A percentile compares a stretch with the other conserved stretches of the same genome.
Conservation (phyloP, 345 rosid genomes). For the Geranium rotundifolium region DNA sequence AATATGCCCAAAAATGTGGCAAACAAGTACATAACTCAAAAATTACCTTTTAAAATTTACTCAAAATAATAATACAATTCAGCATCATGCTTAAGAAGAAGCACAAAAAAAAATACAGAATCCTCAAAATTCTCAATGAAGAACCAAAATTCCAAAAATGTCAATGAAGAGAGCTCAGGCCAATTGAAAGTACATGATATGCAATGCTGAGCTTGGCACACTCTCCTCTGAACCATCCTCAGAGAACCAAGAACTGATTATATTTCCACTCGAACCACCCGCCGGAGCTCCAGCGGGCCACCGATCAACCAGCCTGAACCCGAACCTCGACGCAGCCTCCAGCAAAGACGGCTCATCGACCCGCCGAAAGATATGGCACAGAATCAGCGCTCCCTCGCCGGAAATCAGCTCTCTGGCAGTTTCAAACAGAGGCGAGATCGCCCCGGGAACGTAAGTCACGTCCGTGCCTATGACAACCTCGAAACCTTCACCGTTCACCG, state of each 20-base stretch:
- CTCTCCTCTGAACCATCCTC: constrained; percentile 17
- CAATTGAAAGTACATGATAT: constrained; percentile 52
- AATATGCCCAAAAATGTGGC: too few relatives aligned
- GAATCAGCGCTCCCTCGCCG: constrained; percentile 29
- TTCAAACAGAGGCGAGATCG: constrained; percentile 54
- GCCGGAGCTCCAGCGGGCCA: constrained; percentile 36
- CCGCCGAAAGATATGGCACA: constrained; percentile 62
- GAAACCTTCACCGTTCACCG: constrained; percentile 36
- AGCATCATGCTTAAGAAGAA: too few relatives aligned
- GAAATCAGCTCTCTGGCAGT: constrained; percentile 61
- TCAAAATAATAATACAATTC: too few relatives aligned
- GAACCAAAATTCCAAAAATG: not conserved
- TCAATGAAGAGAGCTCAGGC: constrained; percentile 11
- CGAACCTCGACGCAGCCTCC: constrained; percentile 50
- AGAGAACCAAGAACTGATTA: constrained; percentile 47
- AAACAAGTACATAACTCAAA: too few relatives aligned
- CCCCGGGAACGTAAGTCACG: constrained; percentile 60
- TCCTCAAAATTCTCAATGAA: too few relatives aligned
- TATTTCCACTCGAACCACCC: constrained; percentile 20
- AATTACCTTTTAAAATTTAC: too few relatives aligned
- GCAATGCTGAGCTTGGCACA: constrained; percentile 49
- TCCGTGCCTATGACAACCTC: constrained; percentile 79
- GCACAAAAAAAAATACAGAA: too few relatives aligned
- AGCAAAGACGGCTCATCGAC: constrained; percentile 68
- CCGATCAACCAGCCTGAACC: constrained; percentile 54